Conservation (phyloP, 2,329 filamentous ascomycete genomes). For the Helicocarpus griseus region DNA sequence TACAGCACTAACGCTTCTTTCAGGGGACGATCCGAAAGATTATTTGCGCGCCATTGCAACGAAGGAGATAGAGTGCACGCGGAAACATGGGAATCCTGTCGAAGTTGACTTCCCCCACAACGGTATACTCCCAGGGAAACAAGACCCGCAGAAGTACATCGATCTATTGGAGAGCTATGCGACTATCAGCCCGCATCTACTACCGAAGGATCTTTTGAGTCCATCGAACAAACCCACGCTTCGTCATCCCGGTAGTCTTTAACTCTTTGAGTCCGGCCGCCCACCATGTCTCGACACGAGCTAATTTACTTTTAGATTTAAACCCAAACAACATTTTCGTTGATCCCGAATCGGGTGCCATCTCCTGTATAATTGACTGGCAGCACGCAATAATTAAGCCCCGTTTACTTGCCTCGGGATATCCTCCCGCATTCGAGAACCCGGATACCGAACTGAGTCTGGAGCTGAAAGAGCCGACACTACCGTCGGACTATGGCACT, state of each 20-base stretch:
- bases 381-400: slow-evolving; percentile 17
- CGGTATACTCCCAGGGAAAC: slow-evolving; percentile 13
- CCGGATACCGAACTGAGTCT: slow-evolving; percentile 14
- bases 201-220: slow-evolving; percentile 9
- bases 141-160: slow-evolving; percentile 12
- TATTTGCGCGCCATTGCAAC: slow-evolving; percentile 14
- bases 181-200: slow-evolving; percentile 15
- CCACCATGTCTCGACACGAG: too few species aligned
- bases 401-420: slow-evolving; percentile 13
- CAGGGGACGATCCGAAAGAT: slow-evolving; percentile 5
- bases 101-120: slow-evolving; percentile 17
- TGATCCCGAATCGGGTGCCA: slow-evolving; percentile 11
- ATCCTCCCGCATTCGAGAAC: slow-evolving; percentile 17
- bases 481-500: slow-evolving; percentile 13
- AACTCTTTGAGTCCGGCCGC: too few species aligned
- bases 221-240: slow-evolving; percentile 13
- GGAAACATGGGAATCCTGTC: slow-evolving; percentile 14
- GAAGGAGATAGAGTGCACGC: slow-evolving; percentile 14
- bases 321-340: slow-evolving; percentile 18
- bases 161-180: slow-evolving; percentile 17
- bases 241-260: slow-evolving; percentile 12
- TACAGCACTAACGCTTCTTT: too few species aligned
- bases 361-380: slow-evolving; percentile 19
- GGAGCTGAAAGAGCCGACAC: slow-evolving; percentile 10
- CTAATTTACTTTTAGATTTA: slow-evolving; percentile 12